These are phyloP conservation scores for Datisca glomerata DNA, from an alignment of 306 rosid species.

Conservation along the genomic window DNA sequence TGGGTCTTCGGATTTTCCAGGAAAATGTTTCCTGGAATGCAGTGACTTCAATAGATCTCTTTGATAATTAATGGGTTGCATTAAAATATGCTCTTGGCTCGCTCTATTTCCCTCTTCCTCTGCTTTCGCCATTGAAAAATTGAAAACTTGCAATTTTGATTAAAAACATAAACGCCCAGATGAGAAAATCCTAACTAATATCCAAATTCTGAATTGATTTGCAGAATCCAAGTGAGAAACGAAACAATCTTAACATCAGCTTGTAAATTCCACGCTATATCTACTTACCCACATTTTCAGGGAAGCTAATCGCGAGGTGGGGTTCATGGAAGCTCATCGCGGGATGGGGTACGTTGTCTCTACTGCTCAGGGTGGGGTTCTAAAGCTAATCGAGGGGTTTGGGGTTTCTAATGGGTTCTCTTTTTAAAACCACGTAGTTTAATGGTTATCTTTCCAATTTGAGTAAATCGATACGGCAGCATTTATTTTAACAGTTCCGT, in stretches of 20 bases:
- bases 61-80: conserved; percentile 16
- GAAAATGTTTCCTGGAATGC: conserved; percentile 16
- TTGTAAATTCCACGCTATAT: neutral
- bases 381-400: too few relatives aligned
- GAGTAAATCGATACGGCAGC: too few relatives aligned
- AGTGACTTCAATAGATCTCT: conserved; percentile 38
- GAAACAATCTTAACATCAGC: neutral
- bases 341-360: too few relatives aligned
- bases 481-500: too few relatives aligned
- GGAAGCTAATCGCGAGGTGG: too few relatives aligned
- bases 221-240: neutral
- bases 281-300: neutral
- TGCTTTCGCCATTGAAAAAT: conserved; percentile 27
- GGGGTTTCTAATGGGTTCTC: too few relatives aligned
- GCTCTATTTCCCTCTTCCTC: conserved; percentile 16
- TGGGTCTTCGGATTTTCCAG: conserved; percentile 15
- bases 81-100: conserved; percentile 8
- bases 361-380: too few relatives aligned
- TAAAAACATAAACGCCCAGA: conserved; percentile 5
- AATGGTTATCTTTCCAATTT: too few relatives aligned
- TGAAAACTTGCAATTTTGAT: neutral
- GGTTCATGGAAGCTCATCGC: too few relatives aligned
- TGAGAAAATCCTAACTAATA: neutral
- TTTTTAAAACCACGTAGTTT: too few relatives aligned
- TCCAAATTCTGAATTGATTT: neutral